phyloP scores from a whole-genome alignment of 1,284 basidiomycete species.

The Irpex sp. region DNA sequence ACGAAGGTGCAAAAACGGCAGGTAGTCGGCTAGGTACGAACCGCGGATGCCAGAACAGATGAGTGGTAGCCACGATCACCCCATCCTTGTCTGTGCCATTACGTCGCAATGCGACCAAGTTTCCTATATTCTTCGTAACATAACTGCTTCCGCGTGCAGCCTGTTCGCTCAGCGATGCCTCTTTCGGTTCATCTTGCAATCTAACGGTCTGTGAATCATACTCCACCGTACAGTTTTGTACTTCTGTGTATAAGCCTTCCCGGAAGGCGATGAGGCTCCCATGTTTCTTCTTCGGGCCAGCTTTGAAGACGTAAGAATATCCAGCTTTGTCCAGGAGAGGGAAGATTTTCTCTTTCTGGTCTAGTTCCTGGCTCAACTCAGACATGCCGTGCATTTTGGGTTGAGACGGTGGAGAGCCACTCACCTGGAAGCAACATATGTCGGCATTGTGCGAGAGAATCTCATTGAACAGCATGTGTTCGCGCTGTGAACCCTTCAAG shows the following conservation, averaged over 20 bases:
- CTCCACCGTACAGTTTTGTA: slow-evolving; percentile 42
- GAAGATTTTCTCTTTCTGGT: slow-evolving; percentile 59
- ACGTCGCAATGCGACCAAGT: slow-evolving; percentile 62
- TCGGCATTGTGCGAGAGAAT: slow-evolving; percentile 63
- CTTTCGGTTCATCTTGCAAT: slow-evolving; percentile 7
- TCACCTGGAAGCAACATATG: slow-evolving; percentile 79
- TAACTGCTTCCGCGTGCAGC: slow-evolving; percentile 57
- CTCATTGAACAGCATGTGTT: slow-evolving; percentile 72
- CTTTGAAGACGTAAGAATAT: slow-evolving; percentile 56
- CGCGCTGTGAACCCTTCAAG: slow-evolving; percentile 66
- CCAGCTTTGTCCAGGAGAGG: slow-evolving; percentile 55
- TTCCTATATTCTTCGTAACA: slow-evolving; percentile 78
- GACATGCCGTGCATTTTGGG: neutral
- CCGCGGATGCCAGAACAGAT: slow-evolving; percentile 93
- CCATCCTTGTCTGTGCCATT: slow-evolving; percentile 37
- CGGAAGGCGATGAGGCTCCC: slow-evolving; percentile 79
- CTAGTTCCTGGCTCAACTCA: slow-evolving; percentile 56
- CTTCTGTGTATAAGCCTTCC: slow-evolving; percentile 40
- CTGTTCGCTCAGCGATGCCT: slow-evolving; percentile 21
- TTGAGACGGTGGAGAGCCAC: slow-evolving; percentile 2
- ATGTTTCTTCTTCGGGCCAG: slow-evolving; percentile 71
- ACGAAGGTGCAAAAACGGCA: slow-evolving; percentile 4
- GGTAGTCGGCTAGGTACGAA: slow-evolving; percentile 29
- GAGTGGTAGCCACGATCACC: slow-evolving; percentile 77
- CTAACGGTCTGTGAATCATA: slow-evolving; percentile 65